Base-by-base conservation (phyloP, 148 eudicot genomes). In the Drosera capensis region DNA sequence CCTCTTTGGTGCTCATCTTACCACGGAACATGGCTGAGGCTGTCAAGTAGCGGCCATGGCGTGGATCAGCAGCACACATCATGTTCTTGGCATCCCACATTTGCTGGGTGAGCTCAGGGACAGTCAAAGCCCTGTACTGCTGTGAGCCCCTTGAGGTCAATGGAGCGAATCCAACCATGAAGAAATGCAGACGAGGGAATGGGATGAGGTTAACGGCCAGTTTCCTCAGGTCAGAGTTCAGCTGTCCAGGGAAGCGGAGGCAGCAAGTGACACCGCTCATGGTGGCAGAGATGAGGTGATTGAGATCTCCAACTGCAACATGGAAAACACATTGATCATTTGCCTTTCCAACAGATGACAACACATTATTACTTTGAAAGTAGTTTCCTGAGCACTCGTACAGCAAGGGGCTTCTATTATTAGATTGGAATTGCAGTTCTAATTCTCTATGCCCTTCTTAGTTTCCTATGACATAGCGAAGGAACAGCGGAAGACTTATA, bases 61-160 rank as follows among this genome's bases (percentile, higher is more conserved):
- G 65, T 6, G 73, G 73, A 43, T 68, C 73, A 7, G 73, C 73
- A 4, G 73, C 73, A 40, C 73, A 68, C 73, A 69, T 69, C 74
- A 69, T 69, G 70, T 69, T 69, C 70, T 69, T 69, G 12, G 74
- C 41, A 18, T 69, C 74, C 74, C 74, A 68, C 72, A 68, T 69
- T 15, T 69, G 74, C 24, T 69, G 74, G 63, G 74, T 69, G 1
- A 69, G 70, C 62, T 69, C 74, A 0, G 74, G 74, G n/a, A n/a
- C n/a, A n/a, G n/a, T n/a, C n/a, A n/a, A n/a, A n/a, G n/a, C n/a
- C 14, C 40, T 11, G 40, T 37, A 37, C 40, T 37, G 40, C 40
- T 37, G 40, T 9, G 40, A 37, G 14, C 1, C 16, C 14, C 40
- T 37, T 37, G 40, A 37, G 14, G 40, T 37, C 3, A 11, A 11